Base-by-base conservation (phyloP, 2,329 filamentous ascomycete species). In the Nothophaeocryptopus gaeumannii region DNA sequence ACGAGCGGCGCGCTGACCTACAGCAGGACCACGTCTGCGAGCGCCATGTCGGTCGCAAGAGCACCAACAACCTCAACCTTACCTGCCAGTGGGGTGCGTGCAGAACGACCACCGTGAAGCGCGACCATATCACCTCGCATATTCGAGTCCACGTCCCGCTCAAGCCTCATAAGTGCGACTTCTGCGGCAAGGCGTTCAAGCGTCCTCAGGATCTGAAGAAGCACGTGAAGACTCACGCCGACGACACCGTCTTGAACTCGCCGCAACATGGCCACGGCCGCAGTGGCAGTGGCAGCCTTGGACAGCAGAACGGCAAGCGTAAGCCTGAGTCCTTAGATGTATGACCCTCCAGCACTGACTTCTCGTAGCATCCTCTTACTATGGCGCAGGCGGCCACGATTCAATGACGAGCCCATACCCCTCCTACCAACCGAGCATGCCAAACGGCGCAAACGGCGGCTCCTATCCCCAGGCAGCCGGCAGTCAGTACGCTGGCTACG, bases 151-250 rank as follows among this genome's bases (percentile, higher is more conserved):
- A 99, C 70, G 92, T 99, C n/a, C 93, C 93, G 1, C 78, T 99
- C 54, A 99, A 99, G 80, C 93, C 93, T 60, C 93, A 99, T 78
- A 97, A 96, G 74, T 99, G 93, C 72, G 91, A 96, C 69, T 95
- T 96, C 74, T 99, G 93, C 68, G 89, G 89, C 68, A 99, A 99
- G 78, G 91, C 91, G 1, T 99, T 99, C 81, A 99, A 99, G 82
- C 88, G 93, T 31, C 93, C 93, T 2, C 93, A 99, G 75, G 93
- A 99, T 76, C 72, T 99, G 64, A 97, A 99, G 83, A 99, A 99
- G 78, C 93, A 99, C 70, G 90, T 97, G 72, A 99, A 97, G 84
- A 97, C 92, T 4, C 92, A 97, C 68, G 92, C 92, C 63, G 92
- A 97, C 67, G 92, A 96, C 73, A 95, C 90, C 36, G 89, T 95